Conservation (phyloP, 1,139 yeast species). For the Scheffersomyces stambukii region DNA sequence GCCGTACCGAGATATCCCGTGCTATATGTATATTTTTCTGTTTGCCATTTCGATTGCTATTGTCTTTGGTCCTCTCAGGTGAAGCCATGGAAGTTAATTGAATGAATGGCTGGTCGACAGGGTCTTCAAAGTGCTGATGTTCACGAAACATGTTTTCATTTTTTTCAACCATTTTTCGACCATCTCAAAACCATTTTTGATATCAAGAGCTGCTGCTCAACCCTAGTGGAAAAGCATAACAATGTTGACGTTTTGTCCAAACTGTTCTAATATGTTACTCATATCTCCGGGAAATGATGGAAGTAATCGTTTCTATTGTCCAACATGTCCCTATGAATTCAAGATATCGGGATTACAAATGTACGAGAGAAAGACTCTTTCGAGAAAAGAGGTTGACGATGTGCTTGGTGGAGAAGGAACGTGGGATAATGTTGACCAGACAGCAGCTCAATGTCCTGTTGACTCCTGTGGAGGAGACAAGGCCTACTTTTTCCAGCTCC, state of each 20-base stretch:
- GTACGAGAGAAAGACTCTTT: slow-evolving; percentile 77
- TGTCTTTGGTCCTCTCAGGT: no score
- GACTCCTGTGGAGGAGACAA: slow-evolving; percentile 83
- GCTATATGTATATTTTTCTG: no score
- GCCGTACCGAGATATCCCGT: no score
- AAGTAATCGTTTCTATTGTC: slow-evolving; percentile 65
- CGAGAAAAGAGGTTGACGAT: slow-evolving; percentile 90
- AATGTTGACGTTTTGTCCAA: slow-evolving; percentile 93
- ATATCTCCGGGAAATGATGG: slow-evolving; percentile 38
- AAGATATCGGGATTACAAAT: slow-evolving; percentile 79
- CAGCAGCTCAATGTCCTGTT: slow-evolving; percentile 83
- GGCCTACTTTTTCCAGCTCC: slow-evolving; percentile 95
- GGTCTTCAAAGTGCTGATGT: no score
- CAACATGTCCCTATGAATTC: slow-evolving; percentile 93
- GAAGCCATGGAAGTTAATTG: no score
- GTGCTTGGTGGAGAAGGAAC: slow-evolving; percentile 97
- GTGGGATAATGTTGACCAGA: slow-evolving; percentile 97
- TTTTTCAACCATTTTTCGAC: not conserved
- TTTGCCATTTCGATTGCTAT: no score
- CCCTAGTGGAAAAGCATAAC: no score
- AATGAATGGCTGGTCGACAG: no score
- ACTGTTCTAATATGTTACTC: slow-evolving; percentile 85
- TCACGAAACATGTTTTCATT: not conserved
- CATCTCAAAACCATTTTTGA: no score
- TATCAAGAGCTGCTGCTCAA: no score